A percentile compares a stretch with the other conserved stretches of the same genome.
Evolutionary conservation across 192 early-diverging fungal genomes (phyloP).

Genomic region (Chytriomyces confervae): DNA sequence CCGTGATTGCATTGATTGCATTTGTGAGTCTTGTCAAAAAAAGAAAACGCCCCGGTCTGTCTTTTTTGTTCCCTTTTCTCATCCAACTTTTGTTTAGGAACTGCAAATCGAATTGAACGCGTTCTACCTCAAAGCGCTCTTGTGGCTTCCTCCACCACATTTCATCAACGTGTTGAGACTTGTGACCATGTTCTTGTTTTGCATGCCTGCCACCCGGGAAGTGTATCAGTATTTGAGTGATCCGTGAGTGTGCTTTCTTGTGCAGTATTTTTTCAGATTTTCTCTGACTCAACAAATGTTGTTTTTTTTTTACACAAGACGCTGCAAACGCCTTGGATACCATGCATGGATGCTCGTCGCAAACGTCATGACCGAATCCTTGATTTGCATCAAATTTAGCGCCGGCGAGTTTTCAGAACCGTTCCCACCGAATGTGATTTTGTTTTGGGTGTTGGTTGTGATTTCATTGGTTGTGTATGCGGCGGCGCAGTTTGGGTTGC

Average conservation of each 20-base stretch:
- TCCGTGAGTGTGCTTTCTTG: conserved; percentile 53
- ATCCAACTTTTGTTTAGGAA: conserved; percentile 52
- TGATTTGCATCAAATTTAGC: conserved; percentile 92
- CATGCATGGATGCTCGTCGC: conserved; percentile 91
- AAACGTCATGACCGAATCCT: conserved; percentile 85
- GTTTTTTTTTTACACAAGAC: too few relatives aligned
- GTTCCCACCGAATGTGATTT: conserved; percentile 69
- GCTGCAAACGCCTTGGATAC: conserved; percentile 88
- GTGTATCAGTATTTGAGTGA: conserved; percentile 86
- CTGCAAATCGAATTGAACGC: conserved; percentile 86
- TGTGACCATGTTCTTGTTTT: conserved; percentile 82
- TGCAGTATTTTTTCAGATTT: not conserved
- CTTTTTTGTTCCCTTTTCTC: too few relatives aligned
- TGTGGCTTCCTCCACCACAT: conserved; percentile 92
- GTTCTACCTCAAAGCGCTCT: conserved; percentile 92
- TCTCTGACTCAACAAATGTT: too few relatives aligned
- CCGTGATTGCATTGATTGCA: conserved; percentile 74
- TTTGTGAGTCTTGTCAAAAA: conserved; percentile 51
- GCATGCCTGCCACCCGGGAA: conserved; percentile 84
- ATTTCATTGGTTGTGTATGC: conserved; percentile 70
- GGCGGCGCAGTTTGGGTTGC: conserved; percentile 73
- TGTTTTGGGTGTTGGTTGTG: conserved; percentile 76
- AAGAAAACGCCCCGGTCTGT: not conserved
- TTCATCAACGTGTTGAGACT: conserved; percentile 78
- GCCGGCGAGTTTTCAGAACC: conserved; percentile 84